Evolutionary conservation across 352 stramenopile genomes (phyloP).

Genomic region (Pythium rhizo-oryzae): DNA sequence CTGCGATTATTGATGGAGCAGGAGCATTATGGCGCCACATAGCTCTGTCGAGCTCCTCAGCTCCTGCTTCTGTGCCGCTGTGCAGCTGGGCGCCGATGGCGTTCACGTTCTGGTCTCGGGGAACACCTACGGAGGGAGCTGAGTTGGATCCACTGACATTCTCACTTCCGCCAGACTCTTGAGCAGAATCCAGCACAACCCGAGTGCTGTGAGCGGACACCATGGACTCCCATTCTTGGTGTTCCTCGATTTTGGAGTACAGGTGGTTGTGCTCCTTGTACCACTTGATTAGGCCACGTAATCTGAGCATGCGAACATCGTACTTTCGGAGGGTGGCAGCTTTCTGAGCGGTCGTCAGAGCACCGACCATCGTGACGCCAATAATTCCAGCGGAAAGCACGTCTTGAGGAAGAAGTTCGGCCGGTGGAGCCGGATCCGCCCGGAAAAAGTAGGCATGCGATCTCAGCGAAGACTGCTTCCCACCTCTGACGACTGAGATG

Average conservation of each 20-base stretch:
- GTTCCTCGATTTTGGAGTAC: neutral
- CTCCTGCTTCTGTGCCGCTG: neutral
- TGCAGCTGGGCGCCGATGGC: neutral
- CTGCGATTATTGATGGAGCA: neutral
- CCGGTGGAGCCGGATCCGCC: slow-evolving; percentile 16
- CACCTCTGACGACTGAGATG: slow-evolving; percentile 23
- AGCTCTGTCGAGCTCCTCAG: neutral
- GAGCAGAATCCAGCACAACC: slow-evolving; percentile 10
- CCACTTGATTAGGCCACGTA: slow-evolving; percentile 11
- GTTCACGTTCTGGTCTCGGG: too few relatives aligned
- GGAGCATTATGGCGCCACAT: slow-evolving; percentile 13
- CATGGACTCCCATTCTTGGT: neutral
- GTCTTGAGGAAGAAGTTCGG: slow-evolving; percentile 6
- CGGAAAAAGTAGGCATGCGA: slow-evolving; percentile 32
- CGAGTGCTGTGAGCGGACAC: neutral
- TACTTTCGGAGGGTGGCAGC: slow-evolving; percentile 17
- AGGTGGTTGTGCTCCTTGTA: slow-evolving; percentile 4
- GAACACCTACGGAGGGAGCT: too few relatives aligned
- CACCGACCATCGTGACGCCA: slow-evolving; percentile 24
- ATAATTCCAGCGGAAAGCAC: slow-evolving; percentile 15
- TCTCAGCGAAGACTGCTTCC: slow-evolving; percentile 18
- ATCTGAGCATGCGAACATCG: slow-evolving; percentile 7
- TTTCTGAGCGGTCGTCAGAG: slow-evolving; percentile 27
- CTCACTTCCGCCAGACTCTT: too few relatives aligned
- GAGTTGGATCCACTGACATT: too few relatives aligned